Evolutionary conservation across 345 rosid species (phyloP).

Genomic region (Tarenaya hassleriana): DNA sequence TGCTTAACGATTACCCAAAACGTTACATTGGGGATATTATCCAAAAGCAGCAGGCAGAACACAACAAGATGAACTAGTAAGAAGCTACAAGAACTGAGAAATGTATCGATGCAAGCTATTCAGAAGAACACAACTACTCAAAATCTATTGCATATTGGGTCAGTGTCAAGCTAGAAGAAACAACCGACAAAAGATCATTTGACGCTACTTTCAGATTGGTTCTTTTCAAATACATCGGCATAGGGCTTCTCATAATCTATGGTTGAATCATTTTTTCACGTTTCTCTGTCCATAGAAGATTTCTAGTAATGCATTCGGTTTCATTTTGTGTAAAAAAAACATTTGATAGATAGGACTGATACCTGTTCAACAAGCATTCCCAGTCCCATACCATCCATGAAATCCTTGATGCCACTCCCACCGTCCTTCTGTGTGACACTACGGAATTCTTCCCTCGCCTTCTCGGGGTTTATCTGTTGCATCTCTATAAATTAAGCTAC

Average conservation of each 20-base stretch:
- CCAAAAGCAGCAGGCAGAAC: no score
- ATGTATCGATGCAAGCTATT: not conserved
- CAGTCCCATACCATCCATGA: conserved; percentile 98
- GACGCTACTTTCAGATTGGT: no score
- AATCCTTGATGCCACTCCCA: conserved; percentile 85
- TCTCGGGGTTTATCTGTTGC: conserved; percentile 84
- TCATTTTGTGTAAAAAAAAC: no score
- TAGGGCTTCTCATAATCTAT: no score
- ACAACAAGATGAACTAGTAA: no score
- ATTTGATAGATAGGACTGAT: not conserved
- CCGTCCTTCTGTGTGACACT: conserved; percentile 56
- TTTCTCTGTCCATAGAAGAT: no score
- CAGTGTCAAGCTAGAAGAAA: no score
- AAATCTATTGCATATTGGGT: not conserved
- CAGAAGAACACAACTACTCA: no score
- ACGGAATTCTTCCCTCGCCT: conserved; percentile 92
- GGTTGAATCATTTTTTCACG: no score
- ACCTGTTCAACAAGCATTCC: conserved; percentile 95
- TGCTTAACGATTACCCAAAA: conserved; percentile 7
- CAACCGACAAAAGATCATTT: no score
- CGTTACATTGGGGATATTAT: not conserved
- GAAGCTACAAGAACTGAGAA: not conserved
- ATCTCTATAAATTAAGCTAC: conserved; percentile 31
- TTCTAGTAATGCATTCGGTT: no score
- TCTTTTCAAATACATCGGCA: no score